Conservation (phyloP, 2,329 filamentous ascomycete species). For the Aspergillus caelatus region DNA sequence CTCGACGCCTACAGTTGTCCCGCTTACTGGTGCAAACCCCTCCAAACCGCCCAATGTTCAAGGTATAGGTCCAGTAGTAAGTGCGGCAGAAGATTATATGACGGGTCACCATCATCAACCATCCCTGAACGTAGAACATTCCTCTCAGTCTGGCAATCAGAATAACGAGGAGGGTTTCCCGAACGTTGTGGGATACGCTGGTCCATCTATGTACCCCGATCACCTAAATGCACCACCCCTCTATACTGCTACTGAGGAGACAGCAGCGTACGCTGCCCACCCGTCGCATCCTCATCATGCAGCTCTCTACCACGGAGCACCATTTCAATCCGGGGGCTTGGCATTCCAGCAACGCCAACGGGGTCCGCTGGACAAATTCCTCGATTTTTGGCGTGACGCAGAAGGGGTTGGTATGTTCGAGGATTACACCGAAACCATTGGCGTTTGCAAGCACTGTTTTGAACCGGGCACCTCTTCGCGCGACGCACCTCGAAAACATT, state of each 20-base stretch:
- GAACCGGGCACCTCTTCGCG: conserved; percentile 59
- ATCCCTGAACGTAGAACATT: conserved; percentile 31
- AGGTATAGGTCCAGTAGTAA: conserved; percentile 36
- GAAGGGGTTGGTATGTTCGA: conserved; percentile 68
- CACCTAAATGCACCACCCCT: conserved; percentile 15
- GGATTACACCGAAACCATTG: conserved; percentile 69
- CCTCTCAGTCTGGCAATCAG: conserved; percentile 37
- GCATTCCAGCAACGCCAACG: conserved; percentile 56
- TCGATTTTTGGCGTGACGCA: conserved; percentile 65
- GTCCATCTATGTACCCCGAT: conserved; percentile 12
- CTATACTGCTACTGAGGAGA: conserved; percentile 30
- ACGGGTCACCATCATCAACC: conserved; percentile 38
- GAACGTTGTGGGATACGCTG: conserved; percentile 15
- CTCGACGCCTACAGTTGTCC: conserved; percentile 23
- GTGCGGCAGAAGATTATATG: conserved; percentile 47
- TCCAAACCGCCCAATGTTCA: conserved; percentile 35
- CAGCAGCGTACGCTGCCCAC: conserved; percentile 41
- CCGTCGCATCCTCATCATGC: conserved; percentile 35
- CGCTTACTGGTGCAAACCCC: conserved; percentile 16
- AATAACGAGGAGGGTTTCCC: conserved; percentile 28
- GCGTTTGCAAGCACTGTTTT: conserved; percentile 67
- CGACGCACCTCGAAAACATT: conserved; percentile 64
- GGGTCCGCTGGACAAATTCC: conserved; percentile 58
- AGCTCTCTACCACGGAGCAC: conserved; percentile 29
- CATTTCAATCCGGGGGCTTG: conserved; percentile 41